Base-by-base conservation (phyloP, 257 asterid species). In the Solanum phureja region DNA sequence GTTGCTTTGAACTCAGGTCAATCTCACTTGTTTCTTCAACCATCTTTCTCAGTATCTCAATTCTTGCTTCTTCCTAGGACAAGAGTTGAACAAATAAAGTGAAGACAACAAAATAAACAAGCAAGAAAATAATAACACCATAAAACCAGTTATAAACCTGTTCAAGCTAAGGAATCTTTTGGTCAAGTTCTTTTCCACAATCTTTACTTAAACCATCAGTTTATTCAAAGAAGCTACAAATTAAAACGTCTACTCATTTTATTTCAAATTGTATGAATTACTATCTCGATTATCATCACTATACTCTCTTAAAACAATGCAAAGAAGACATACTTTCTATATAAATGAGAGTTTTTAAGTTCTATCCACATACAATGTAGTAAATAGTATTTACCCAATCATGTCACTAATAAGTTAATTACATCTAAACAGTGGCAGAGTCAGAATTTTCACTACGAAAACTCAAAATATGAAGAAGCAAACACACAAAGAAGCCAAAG, bases 1-100 rank as follows among this genome's bases (percentile, higher is more conserved):
- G 93, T 86, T 92, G 92, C 18, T 62, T 74, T 29, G 90, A 73
- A 60, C 91, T 91, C 8, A 93, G 64, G 44, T 88, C 91, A 24
- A 79, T 83, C 42, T 87, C 92, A 7, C 84, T 88, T 33, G 72
- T 87, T 9, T 87, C 91, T 79, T 92, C 95, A 31, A 87, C 79
- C 31, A 83, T 87, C 87, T 60, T 88, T 52, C 84, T 90, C 86
- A 87, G 38, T 14, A 81, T 88, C 83, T 52, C 88, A 35, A 94
- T 86, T 86, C 92, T 93, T 76, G 93, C 95, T 89, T 93, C 94
- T 89, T 94, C 98, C 96, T 94, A 88, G 58, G 71, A 8, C 34
- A 64, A 24, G 29, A 73, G 3, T 73, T 19, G 23, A 73, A 73
- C 3, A 35, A 35, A 35, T 73, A 73, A 73, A 73, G 64, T 35